These are phyloP conservation scores for Neonectria neomacrospora DNA, from an alignment of 2,329 filamentous ascomycete species.

Conservation along the genomic window DNA sequence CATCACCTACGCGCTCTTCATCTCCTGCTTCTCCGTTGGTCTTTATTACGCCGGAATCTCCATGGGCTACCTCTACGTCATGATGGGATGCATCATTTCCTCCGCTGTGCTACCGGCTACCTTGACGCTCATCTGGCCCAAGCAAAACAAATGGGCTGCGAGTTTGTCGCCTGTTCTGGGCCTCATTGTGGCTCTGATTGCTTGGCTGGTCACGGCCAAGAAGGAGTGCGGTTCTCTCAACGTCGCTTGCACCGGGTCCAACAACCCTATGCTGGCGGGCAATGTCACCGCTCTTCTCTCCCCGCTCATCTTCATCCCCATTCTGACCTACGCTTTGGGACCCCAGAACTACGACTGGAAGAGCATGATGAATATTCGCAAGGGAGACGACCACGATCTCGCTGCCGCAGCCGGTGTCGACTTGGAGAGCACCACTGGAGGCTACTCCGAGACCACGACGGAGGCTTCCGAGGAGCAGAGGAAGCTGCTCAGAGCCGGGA, in stretches of 20 bases:
- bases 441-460: conserved; percentile 40
- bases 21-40: conserved; percentile 82
- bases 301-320: conserved; percentile 77
- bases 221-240: conserved; percentile 74
- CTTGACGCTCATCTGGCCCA: conserved; percentile 81
- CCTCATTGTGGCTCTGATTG: conserved; percentile 72
- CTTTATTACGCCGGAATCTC: conserved; percentile 79
- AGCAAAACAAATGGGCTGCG: conserved; percentile 79
- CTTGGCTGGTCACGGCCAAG: conserved; percentile 77
- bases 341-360: conserved; percentile 85
- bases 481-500: conserved; percentile 65
- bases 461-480: conserved; percentile 52
- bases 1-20: conserved; percentile 75
- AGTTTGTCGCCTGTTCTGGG: conserved; percentile 75
- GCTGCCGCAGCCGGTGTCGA: conserved; percentile 55
- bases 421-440: conserved; percentile 19
- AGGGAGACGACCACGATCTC: conserved; percentile 81
- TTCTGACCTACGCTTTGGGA: conserved; percentile 72
- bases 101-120: conserved; percentile 86
- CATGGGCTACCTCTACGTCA: conserved; percentile 89
- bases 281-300: conserved; percentile 86
- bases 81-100: conserved; percentile 93
- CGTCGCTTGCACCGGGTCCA: conserved; percentile 81
- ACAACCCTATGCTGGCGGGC: conserved; percentile 87
- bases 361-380: conserved; percentile 82